These are phyloP conservation scores for Pythium monospermum DNA, from an alignment of 352 stramenopile species.

Conservation along the genomic window DNA sequence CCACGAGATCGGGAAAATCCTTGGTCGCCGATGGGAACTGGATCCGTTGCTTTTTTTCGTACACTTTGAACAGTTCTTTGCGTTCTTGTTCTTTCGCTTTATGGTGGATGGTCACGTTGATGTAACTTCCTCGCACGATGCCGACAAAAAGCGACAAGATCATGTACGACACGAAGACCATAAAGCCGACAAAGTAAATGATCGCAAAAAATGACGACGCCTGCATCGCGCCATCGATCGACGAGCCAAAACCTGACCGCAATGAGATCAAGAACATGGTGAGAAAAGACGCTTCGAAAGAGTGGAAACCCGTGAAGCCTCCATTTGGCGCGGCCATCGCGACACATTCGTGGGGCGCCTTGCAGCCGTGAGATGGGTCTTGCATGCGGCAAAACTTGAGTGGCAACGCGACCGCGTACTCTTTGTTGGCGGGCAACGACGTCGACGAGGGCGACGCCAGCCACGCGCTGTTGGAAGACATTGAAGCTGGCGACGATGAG, in stretches of 20 bases:
- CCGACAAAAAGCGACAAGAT: constrained; percentile 78
- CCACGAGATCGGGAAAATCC: constrained; percentile 54
- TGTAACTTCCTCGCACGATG: constrained; percentile 79
- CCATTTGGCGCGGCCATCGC: constrained; percentile 55
- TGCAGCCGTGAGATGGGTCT: constrained; percentile 25
- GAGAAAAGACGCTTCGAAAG: constrained; percentile 76
- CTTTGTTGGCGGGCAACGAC: constrained; percentile 16
- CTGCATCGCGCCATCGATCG: constrained; percentile 67
- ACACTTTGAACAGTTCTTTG: constrained; percentile 26
- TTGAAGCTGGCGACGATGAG: constrained; percentile 18
- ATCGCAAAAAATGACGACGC: constrained; percentile 70
- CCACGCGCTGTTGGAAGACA: neutral
- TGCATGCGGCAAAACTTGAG: constrained; percentile 50
- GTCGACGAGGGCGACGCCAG: constrained; percentile 7
- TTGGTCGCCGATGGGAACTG: constrained; percentile 54
- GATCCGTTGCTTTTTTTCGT: constrained; percentile 43
- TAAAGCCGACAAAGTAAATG: constrained; percentile 74
- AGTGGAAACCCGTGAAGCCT: constrained; percentile 79
- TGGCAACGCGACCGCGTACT: constrained; percentile 49
- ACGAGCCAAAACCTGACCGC: constrained; percentile 68
- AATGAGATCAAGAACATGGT: constrained; percentile 78
- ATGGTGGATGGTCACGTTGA: constrained; percentile 52
- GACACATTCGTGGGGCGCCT: constrained; percentile 43
- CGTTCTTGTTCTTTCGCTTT: constrained; percentile 26
- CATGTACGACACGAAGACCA: constrained; percentile 85